phyloP scores from a whole-genome alignment of 2,329 filamentous ascomycete genomes.

The Ceratocystis variospora region DNA sequence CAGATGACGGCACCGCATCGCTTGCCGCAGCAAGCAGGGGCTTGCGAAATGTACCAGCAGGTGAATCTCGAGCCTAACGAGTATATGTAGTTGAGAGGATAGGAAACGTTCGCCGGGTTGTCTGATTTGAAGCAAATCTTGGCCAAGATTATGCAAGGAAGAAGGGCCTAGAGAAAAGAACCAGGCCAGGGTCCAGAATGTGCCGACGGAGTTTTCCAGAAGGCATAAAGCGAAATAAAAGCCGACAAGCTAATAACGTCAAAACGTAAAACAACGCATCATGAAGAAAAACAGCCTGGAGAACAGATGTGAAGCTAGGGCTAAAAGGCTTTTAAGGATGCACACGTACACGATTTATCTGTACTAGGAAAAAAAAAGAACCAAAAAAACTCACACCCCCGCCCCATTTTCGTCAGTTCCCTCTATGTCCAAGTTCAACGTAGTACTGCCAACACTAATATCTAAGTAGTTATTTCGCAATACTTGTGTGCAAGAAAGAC shows the following conservation, averaged over 20 bases:
- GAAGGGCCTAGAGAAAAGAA: background rate
- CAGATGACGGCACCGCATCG: too few relatives aligned
- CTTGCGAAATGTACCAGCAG: background rate
- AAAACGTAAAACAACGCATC: constrained; percentile 6
- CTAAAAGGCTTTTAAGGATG: background rate
- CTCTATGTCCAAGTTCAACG: too few relatives aligned
- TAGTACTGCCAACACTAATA: too few relatives aligned
- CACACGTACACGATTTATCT: background rate
- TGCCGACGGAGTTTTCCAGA: constrained; percentile 6
- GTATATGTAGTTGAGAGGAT: background rate
- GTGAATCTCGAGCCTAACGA: background rate
- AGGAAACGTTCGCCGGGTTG: background rate
- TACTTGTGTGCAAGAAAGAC: background rate
- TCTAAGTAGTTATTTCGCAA: too few relatives aligned
- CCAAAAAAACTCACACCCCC: background rate
- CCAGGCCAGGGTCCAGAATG: background rate
- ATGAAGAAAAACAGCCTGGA: background rate
- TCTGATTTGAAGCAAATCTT: background rate
- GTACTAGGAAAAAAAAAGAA: background rate
- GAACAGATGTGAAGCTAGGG: background rate
- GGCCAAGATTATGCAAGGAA: background rate
- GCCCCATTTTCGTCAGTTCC: background rate
- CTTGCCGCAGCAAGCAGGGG: background rate
- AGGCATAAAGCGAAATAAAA: constrained; percentile 7
- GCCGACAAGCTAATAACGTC: constrained; percentile 3